Evolutionary conservation across 768 basidiomycete genomes (phyloP), one percentile per base, ranked within the genome.

Genomic region (Rhizopogon rudus): DNA sequence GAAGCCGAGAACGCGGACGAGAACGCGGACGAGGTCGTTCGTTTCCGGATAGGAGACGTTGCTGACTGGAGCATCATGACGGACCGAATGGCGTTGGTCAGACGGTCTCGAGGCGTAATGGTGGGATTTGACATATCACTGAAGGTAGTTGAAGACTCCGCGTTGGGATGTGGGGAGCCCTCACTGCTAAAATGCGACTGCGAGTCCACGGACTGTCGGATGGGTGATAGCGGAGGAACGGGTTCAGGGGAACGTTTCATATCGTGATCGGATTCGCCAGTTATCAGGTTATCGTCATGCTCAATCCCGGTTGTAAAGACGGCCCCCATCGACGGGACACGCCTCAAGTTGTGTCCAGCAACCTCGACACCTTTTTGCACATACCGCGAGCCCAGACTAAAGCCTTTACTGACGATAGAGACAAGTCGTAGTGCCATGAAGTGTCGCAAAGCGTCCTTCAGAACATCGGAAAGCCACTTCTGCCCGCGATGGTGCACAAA

Each of bases 381-480:
- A 29, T 40, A 40, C 9, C 6, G 40, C 16, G 41, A 40, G 50
- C 57, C 22, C 57, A 52, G 28, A 16, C 28, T 8, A 14, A 52
- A 42, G 25, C 6, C 3, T 35, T 42, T 33, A n/a, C 35, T 39
- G 3, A 44, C 12, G n/a, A 40, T n/a, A n/a, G 40, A 29, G 39
- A 75, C 62, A 6, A 67, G 66, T 3, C 69, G 70, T 0, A 74
- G 56, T 3, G 60, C 56, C 46, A 70, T 56, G 52, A 80, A 69
- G 44, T 68, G 65, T 17, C 73, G 72, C 40, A 67, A 73, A 37
- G 72, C 61, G 54, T 85, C 84, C 35, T 69, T 67, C 14, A 84
- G 63, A 2, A 82, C 80, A 60, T 88, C 87, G 46, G 78, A 76
- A 9, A 88, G 80, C 85, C 86, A 88, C 66, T 86, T 86, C 57